Base-by-base conservation (phyloP, 345 rosid genomes). In the Combretum micranthum region DNA sequence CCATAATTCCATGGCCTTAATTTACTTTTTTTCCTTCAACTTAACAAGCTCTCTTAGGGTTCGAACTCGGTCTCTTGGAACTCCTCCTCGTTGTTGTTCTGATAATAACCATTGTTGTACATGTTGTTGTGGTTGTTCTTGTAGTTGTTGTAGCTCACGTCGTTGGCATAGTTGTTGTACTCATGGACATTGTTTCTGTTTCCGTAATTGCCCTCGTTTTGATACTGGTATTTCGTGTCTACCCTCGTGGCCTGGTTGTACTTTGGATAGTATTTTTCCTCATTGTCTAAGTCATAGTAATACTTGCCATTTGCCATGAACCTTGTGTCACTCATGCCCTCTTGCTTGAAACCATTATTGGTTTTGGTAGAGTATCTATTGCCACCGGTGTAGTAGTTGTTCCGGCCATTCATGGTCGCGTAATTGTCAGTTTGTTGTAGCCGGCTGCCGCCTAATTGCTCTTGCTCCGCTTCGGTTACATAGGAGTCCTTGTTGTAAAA, bases 281-380 rank as follows among this genome's bases (percentile, higher is more conserved):
- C 75, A 4, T 74, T 60, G 25, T 66, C 13, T 19, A 61, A 15
- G 56, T 70, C 61, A 55, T 64, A 59, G 55, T 20, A 62, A 66
- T 70, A 76, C 83, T 55, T 73, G 1, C 80, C 82, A 49, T 75
- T 68, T 22, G 65, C 74, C 69, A 74, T 1, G 48, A 56, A 80
- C 65, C 80, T 74, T 13, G 85, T 80, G 66, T 80, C 85, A 63
- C 84, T 80, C 80, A 72, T 72, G 42, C 82, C 68, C 52, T 64
- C 74, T 44, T 59, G 70, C 60, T 60, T 60, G 68, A 23, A 57
- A n/a, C 7, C 60, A 53, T 74, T 72, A 37, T 64, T 60, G 47
- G 21, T 72, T 25, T 64, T 60, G 47, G 21, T 47, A 49, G 50
- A 13, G 17, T 55, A 45, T 42, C 51, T 57, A 58, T 59, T 46